phyloP scores from a whole-genome alignment of 176 grass and related monocot species.

The Stipa capillata region DNA sequence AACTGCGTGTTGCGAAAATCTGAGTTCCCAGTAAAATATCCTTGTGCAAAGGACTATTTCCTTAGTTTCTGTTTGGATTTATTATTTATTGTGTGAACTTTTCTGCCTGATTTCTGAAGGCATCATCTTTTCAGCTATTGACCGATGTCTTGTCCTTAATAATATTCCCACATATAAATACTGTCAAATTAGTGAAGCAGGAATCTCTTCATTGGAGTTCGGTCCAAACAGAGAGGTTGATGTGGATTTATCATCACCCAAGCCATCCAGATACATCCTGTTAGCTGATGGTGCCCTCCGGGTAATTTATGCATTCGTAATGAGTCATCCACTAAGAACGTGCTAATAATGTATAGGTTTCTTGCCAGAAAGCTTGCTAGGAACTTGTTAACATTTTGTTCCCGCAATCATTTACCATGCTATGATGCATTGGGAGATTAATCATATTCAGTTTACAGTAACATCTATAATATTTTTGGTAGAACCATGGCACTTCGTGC shows the following conservation, averaged over 20 bases:
- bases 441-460: conserved; percentile 2
- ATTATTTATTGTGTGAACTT: conserved; percentile 1
- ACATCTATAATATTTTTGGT: not conserved
- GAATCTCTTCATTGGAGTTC: conserved; percentile 46
- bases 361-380: not conserved
- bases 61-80: conserved; percentile 11
- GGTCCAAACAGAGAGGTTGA: conserved; percentile 81
- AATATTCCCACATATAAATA: conserved; percentile 83
- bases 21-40: conserved; percentile 95
- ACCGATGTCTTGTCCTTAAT: conserved; percentile 45
- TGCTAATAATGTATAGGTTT: conserved; percentile 10
- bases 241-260: conserved; percentile 51
- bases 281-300: conserved; percentile 77
- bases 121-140: no score
- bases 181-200: conserved; percentile 58
- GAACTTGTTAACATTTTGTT: not conserved
- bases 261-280: conserved; percentile 59
- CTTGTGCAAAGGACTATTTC: conserved; percentile 24
- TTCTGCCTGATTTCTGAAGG: no score
- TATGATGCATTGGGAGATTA: conserved; percentile 4
- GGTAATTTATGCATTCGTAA: conserved; percentile 41
- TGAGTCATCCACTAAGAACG: not conserved
- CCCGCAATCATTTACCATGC: not conserved
- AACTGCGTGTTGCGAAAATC: conserved; percentile 62
- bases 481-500: not conserved